These are phyloP conservation scores for Russula sp. DNA, from an alignment of 768 basidiomycete genomes.

Conservation along the genomic window DNA sequence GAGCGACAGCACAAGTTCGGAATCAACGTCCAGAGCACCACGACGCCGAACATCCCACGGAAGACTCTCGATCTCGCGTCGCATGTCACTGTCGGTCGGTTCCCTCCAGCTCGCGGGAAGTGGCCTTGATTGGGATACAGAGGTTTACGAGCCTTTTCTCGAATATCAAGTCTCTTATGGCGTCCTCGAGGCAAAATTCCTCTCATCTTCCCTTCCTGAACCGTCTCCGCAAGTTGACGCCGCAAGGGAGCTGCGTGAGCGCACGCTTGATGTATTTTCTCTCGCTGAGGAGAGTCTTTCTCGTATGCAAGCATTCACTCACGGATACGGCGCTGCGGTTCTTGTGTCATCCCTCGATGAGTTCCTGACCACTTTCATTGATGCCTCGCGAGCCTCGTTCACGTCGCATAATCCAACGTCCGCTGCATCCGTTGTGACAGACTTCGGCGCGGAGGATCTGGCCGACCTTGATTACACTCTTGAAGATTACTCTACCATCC, in stretches of 20 bases:
- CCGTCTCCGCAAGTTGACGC: constrained; percentile 44
- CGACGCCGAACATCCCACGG: constrained; percentile 23
- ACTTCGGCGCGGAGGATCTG: constrained; percentile 50
- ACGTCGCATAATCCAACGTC: constrained; percentile 30
- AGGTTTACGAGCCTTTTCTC: constrained; percentile 91
- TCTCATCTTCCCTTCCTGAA: constrained; percentile 57
- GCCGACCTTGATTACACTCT: constrained; percentile 78
- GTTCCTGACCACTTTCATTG: constrained; percentile 68
- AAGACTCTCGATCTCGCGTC: constrained; percentile 34
- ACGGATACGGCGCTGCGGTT: constrained; percentile 80
- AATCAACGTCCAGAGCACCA: constrained; percentile 8
- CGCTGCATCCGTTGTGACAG: constrained; percentile 38
- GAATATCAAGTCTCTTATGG: constrained; percentile 87
- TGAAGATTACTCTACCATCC: constrained; percentile 87
- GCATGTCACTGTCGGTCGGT: constrained; percentile 33
- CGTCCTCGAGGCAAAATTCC: constrained; percentile 65
- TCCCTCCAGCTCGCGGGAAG: constrained; percentile 19
- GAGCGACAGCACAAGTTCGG: constrained; percentile 29
- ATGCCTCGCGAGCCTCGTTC: constrained; percentile 45
- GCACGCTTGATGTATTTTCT: constrained; percentile 69
- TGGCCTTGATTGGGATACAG: constrained; percentile 75
- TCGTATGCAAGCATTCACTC: constrained; percentile 77
- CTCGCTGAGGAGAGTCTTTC: constrained; percentile 75
- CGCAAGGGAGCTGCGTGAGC: constrained; percentile 69
- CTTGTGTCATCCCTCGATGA: constrained; percentile 73